These are phyloP conservation scores for Colletotrichum sp. DNA, from an alignment of 2,329 filamentous ascomycete species.

Conservation along the genomic window DNA sequence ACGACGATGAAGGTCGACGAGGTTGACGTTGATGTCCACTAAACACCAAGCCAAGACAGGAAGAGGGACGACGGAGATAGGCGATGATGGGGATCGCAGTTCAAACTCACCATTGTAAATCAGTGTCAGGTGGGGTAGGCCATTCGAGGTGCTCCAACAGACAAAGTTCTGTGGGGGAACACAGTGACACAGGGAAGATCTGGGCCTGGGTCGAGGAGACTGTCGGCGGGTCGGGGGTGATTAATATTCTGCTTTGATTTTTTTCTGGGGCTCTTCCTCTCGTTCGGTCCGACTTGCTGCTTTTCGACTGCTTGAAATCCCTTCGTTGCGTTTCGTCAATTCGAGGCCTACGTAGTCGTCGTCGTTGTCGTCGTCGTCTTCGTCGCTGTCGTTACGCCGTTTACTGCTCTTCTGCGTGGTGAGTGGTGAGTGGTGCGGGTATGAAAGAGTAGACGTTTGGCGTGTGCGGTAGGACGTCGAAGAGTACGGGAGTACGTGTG, in stretches of 20 bases:
- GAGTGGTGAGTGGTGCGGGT: not conserved
- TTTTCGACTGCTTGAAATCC: not conserved
- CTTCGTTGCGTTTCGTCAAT: not conserved
- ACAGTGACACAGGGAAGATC: slow-evolving; percentile 1
- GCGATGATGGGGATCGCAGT: not conserved
- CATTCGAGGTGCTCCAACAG: slow-evolving; percentile 19
- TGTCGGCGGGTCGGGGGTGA: not conserved
- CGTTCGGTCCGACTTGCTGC: not conserved
- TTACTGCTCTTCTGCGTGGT: not conserved
- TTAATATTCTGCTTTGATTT: not conserved
- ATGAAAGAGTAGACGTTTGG: not conserved
- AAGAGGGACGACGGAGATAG: not conserved
- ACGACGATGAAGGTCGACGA: not conserved
- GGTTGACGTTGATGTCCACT: not conserved
- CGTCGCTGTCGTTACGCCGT: not conserved
- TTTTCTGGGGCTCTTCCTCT: not conserved
- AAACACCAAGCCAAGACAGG: not conserved
- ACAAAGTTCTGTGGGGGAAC: slow-evolving; percentile 8
- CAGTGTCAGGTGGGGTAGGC: slow-evolving; percentile 11
- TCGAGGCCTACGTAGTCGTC: not conserved
- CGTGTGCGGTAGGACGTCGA: not conserved
- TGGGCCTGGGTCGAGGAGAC: not conserved
- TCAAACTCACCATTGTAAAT: slow-evolving; percentile 18
- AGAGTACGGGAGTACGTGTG: not conserved
- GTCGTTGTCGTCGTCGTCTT: not conserved